These are phyloP conservation scores for Fusarium palustre DNA, from an alignment of 2,329 filamentous ascomycete genomes.

Conservation along the genomic window DNA sequence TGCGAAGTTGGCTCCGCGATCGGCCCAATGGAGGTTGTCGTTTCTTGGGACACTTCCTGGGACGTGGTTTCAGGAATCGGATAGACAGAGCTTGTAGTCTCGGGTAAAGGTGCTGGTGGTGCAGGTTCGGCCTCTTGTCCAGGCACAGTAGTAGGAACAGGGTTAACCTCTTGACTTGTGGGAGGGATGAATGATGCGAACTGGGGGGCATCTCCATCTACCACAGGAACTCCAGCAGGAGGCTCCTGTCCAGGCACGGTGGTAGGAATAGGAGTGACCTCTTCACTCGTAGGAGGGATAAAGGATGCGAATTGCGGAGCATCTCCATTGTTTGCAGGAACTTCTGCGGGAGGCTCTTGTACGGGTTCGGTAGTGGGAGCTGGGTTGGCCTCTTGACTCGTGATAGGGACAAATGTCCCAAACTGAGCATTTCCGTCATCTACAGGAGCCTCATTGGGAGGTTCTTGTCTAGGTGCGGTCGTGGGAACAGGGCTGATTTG, in stretches of 20 bases:
- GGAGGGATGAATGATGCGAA: conserved; percentile 35
- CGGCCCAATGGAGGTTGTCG: conserved; percentile 9
- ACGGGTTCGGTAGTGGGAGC: conserved; percentile 20
- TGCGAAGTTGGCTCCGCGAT: conserved; percentile 14
- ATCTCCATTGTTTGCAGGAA: conserved; percentile 13
- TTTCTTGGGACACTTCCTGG: conserved; percentile 11
- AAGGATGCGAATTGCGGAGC: conserved; percentile 34
- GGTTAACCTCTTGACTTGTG: conserved; percentile 20
- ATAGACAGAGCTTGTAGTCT: conserved; percentile 13
- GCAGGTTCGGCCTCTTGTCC: conserved; percentile 24
- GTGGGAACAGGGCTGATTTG: conserved; percentile 20
- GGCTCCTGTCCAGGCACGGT: conserved; percentile 8
- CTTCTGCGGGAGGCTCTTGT: conserved; percentile 3
- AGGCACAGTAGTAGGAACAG: conserved; percentile 18
- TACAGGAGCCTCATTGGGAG: conserved; percentile 1
- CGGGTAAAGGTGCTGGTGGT: conserved; percentile 3
- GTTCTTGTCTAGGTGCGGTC: conserved; percentile 14
- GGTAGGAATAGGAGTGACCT: conserved; percentile 16
- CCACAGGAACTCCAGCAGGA: conserved; percentile 1
- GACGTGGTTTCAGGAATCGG: conserved; percentile 14
- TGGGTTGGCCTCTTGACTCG: conserved; percentile 19
- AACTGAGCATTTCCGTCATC: conserved; percentile 25
- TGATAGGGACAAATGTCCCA: conserved; percentile 30
- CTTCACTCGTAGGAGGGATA: conserved; percentile 25
- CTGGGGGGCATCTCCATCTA: conserved; percentile 19